Conservation (phyloP, 2,329 filamentous ascomycete species). For the Septoria linicola region DNA sequence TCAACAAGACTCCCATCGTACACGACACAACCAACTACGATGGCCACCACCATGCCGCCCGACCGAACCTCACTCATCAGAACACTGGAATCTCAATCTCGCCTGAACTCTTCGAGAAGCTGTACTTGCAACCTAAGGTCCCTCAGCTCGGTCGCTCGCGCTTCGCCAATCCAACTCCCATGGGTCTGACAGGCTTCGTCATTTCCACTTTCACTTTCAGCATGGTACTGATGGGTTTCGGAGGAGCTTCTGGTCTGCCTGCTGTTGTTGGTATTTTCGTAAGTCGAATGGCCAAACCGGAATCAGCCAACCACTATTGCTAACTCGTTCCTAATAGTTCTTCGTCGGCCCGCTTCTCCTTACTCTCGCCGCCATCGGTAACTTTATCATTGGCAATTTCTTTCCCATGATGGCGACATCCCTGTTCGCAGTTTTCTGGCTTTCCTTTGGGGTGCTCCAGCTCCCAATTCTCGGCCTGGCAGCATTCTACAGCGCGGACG, state of each 20-base stretch:
- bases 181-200: constrained; percentile 40
- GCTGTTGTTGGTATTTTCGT: constrained; percentile 43
- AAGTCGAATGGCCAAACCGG: too few species aligned
- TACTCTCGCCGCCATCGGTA: constrained; percentile 50
- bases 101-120: constrained; percentile 36
- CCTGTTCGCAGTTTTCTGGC: constrained; percentile 55
- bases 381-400: constrained; percentile 56
- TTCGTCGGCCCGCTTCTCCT: constrained; percentile 50
- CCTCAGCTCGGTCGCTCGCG: constrained; percentile 23
- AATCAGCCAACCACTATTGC: neutral
- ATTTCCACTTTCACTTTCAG: constrained; percentile 44
- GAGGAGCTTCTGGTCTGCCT: constrained; percentile 39
- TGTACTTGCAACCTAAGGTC: constrained; percentile 35
- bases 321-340: constrained; percentile 28
- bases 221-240: constrained; percentile 44
- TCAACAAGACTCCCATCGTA: neutral
- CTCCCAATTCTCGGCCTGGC: constrained; percentile 52
- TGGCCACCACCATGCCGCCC: neutral
- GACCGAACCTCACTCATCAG: constrained; percentile 9
- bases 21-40: neutral
- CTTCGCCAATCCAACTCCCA: constrained; percentile 35
- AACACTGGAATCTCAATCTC: constrained; percentile 30
- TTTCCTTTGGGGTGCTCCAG: constrained; percentile 53
- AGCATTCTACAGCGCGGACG: constrained; percentile 44
- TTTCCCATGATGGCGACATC: constrained; percentile 44